Base-by-base conservation (phyloP, 1,284 basidiomycete species). In the Heterobasidion annosum region DNA sequence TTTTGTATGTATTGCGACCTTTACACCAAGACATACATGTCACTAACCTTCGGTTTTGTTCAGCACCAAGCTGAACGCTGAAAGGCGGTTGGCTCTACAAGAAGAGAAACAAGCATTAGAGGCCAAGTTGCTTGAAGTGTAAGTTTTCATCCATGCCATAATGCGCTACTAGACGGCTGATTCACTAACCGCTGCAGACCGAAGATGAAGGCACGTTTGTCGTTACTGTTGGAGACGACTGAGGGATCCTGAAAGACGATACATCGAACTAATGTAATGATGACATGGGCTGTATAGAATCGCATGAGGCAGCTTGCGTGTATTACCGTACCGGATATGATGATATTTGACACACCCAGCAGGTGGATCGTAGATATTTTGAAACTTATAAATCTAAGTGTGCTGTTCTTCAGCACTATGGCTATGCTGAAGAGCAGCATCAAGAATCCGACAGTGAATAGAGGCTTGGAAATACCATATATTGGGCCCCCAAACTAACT, bases 71-170 rank as follows among this genome's bases (percentile, higher is more conserved):
- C 75, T 99, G 34, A 90, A 98, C 64, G 91, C 93, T 8, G 92
- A 97, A 71, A 91, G 88, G 69, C 82, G 97, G 25, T 74, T 98
- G 49, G 91, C 88, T 1, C 73, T 98, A 51, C 93, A 98, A 70
- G 93, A 96, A 68, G 94, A 98, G 78, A 97, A 95, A 70, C 89
- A 93, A 67, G 79, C 77, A 16, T 66, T 94, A 46, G 90, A 93
- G 64, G 74, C 84, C 34, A 92, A 87, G 64, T 69, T 94, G 57
- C 73, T 88, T 34, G 90, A 92, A 69, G 84, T 93, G 83, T 88
- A 66, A 73, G 85, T 63, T 35, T 9, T 48, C 46, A 48, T 40
- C 47, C 51, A n/a, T 42, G 34, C 25, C 25, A 25, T 25, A 25
- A 25, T 37, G 25, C 35, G 12, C 10, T 3, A 47, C 45, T 40